Percentiles rank a stretch among this genome's conserved stretches.
phyloP scores from a whole-genome alignment of 83 land plant genomes.

The Picea abies region DNA sequence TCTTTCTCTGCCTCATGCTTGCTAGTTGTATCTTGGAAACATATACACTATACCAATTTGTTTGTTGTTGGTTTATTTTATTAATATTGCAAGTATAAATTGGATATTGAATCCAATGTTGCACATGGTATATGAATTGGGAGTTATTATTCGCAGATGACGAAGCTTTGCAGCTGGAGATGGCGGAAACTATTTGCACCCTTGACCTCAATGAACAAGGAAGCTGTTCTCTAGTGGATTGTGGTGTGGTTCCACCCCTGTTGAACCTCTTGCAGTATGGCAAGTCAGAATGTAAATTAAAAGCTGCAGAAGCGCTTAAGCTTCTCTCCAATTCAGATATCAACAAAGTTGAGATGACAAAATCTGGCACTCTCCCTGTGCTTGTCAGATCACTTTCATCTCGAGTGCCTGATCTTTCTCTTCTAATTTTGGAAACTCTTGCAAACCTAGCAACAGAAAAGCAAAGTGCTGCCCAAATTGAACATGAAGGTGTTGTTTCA shows the following conservation, averaged over 20 bases:
- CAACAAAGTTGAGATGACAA: conserved; percentile 24
- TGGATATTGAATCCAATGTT: conserved; percentile 4
- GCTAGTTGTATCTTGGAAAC: background rate
- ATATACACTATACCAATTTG: background rate
- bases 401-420: conserved; percentile 2
- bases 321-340: conserved; percentile 21
- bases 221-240: conserved; percentile 23
- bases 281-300: conserved; percentile 7
- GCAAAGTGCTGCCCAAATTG: conserved; percentile 23
- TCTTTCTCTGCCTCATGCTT: background rate
- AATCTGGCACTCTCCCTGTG: conserved; percentile 29
- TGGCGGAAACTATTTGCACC: conserved; percentile 13
- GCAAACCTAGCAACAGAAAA: conserved; percentile 28
- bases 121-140: background rate
- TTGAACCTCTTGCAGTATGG: conserved; percentile 21
- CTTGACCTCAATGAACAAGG: conserved; percentile 24
- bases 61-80: conserved; percentile 2
- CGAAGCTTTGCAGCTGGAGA: conserved; percentile 20
- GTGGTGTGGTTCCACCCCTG: conserved; percentile 29
- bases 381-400: conserved; percentile 17
- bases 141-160: conserved; percentile 18
- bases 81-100: background rate
- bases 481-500: conserved; percentile 26
- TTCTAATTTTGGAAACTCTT: conserved; percentile 18
- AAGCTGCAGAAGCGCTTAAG: conserved; percentile 26